A percentile compares a stretch with the other conserved stretches of the same genome.
Conservation (phyloP, 805 yeast genomes). For the Spathaspora boniae region DNA sequence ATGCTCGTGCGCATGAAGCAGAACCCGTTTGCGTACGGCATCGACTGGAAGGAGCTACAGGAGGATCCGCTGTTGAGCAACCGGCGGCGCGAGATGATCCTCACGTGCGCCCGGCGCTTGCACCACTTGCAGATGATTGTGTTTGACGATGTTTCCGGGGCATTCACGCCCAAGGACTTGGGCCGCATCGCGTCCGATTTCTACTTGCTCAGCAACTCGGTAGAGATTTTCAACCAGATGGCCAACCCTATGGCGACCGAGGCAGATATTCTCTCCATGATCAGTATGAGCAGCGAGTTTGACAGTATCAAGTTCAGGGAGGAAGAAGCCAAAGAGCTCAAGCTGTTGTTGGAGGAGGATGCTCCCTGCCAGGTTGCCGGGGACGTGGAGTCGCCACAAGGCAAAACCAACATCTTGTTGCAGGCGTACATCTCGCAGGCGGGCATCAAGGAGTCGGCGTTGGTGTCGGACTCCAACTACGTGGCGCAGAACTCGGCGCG, state of each 20-base stretch:
- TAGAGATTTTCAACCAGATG: conserved; percentile 85
- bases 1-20: conserved; percentile 91
- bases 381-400: conserved; percentile 68
- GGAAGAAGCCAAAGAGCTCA: conserved; percentile 79
- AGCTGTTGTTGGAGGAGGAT: conserved; percentile 52
- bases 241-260: conserved; percentile 83
- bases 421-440: conserved; percentile 87
- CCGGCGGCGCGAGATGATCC: conserved; percentile 70
- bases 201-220: conserved; percentile 76
- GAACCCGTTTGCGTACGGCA: conserved; percentile 89
- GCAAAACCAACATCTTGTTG: conserved; percentile 80
- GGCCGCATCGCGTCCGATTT: conserved; percentile 96
- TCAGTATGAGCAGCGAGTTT: conserved; percentile 91
- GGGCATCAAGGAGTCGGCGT: conserved; percentile 69
- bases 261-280: conserved; percentile 84
- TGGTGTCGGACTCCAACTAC: conserved; percentile 82
- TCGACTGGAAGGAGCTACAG: conserved; percentile 79
- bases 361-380: conserved; percentile 83
- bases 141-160: conserved; percentile 78
- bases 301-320: conserved; percentile 85
- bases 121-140: conserved; percentile 90
- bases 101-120: conserved; percentile 76
- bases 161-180: conserved; percentile 79
- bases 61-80: conserved; percentile 79
- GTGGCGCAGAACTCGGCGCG: conserved; percentile 95